Evolutionary conservation across 805 yeast genomes (phyloP).

Genomic region (Wickerhamiella kurtzmanii): DNA sequence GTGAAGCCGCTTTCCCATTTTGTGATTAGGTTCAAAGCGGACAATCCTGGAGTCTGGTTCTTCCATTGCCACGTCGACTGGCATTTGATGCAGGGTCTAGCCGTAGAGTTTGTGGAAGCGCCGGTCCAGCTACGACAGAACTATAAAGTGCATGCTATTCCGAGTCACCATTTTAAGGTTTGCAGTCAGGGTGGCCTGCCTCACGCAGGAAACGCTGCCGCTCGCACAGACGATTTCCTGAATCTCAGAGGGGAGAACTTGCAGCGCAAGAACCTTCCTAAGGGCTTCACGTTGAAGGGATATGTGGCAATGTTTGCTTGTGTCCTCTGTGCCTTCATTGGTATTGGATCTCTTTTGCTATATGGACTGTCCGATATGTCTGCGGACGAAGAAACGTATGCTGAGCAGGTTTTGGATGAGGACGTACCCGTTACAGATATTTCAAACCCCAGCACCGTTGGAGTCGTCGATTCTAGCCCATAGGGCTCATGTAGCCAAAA

Average conservation of each 20-base stretch:
- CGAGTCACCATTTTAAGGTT: constrained; percentile 44
- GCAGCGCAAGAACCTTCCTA: constrained; percentile 56
- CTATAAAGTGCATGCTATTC: constrained; percentile 35
- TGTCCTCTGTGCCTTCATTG: constrained; percentile 69
- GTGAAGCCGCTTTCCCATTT: constrained; percentile 75
- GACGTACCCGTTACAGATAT: background rate
- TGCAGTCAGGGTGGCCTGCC: constrained; percentile 48
- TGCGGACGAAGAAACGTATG: constrained; percentile 10
- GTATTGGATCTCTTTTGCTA: constrained; percentile 58
- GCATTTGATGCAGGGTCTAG: constrained; percentile 94
- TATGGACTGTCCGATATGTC: constrained; percentile 74
- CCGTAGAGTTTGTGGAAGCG: constrained; percentile 67
- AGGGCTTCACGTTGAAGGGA: constrained; percentile 90
- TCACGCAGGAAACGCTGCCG: constrained; percentile 79
- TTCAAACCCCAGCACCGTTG: background rate
- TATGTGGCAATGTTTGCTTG: constrained; percentile 89
- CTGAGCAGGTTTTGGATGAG: constrained; percentile 8
- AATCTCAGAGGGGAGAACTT: constrained; percentile 65
- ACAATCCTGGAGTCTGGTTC: constrained; percentile 96
- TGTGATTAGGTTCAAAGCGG: constrained; percentile 76
- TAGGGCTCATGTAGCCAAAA: background rate
- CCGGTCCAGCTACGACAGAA: constrained; percentile 47
- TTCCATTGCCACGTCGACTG: constrained; percentile 99
- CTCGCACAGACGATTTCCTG: constrained; percentile 44
- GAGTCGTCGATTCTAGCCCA: background rate